Percentiles rank a stretch among this genome's conserved stretches.
Conservation (phyloP, 768 basidiomycete genomes). For the Amylocystis lapponica region DNA sequence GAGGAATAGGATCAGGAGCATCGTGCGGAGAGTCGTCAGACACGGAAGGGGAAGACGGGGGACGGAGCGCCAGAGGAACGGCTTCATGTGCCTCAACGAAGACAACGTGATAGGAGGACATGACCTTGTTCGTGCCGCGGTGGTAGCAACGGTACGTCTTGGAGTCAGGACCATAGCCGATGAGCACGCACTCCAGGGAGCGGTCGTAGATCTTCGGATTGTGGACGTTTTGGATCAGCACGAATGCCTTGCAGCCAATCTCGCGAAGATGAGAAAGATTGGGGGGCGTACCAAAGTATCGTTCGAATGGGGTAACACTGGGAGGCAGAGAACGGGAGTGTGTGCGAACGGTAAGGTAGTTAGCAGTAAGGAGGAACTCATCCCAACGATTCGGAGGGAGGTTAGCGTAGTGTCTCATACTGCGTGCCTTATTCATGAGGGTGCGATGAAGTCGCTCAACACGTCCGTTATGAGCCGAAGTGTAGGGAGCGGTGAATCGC, state of each 20-base stretch:
- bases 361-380: slow-evolving; percentile 6
- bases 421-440: slow-evolving; percentile 14
- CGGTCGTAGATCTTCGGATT: slow-evolving; percentile 17
- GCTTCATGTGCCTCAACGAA: slow-evolving; percentile 18
- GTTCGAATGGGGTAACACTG: slow-evolving; percentile 4
- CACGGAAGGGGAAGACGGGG: slow-evolving; percentile 3
- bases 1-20: neutral
- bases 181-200: slow-evolving; percentile 17
- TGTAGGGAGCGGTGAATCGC: slow-evolving; percentile 26
- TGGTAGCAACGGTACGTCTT: slow-evolving; percentile 22
- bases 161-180: slow-evolving; percentile 19
- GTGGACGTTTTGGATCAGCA: slow-evolving; percentile 13
- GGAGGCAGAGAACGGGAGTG: neutral
- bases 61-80: neutral
- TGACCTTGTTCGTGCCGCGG: slow-evolving; percentile 1
- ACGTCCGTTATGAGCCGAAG: slow-evolving; percentile 32
- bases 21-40: neutral
- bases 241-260: slow-evolving; percentile 20
- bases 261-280: slow-evolving; percentile 18
- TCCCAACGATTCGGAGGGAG: neutral
- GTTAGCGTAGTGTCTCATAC: slow-evolving; percentile 1
- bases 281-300: slow-evolving; percentile 13
- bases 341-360: slow-evolving; percentile 5
- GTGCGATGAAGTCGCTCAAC: slow-evolving; percentile 34
- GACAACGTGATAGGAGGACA: slow-evolving; percentile 11